Evolutionary conservation across 495 filamentous ascomycete species (phyloP), one percentile per base, ranked within the genome.

Genomic region (Aspergillus ellipticus): DNA sequence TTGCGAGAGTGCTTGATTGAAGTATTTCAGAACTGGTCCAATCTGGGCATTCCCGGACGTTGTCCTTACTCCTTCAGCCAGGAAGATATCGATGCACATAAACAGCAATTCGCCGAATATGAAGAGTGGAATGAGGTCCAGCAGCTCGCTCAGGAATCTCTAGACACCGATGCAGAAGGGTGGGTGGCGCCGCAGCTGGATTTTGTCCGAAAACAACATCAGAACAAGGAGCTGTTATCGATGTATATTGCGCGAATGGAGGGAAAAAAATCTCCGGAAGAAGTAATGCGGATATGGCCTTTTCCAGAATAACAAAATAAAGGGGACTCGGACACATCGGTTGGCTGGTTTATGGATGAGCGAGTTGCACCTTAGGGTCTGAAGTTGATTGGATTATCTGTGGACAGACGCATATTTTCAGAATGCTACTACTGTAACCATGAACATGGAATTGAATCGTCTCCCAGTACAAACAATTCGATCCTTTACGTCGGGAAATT

Each of bases 111-210:
- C 54, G 20, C 55, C 15, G 54, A 63, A 53, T 72, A 76, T 52
- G 33, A 66, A 48, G 61, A 54, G 19, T 73, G 54, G 65, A 41
- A 71, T 54, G 57, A 67, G 26, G 52, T 70, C 26, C 62, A 63
- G 51, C 54, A 59, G n/a, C 64, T 73, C 33, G 66, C 63, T 7
- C 29, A 57, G 51, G 66, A 71, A 53, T 65, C 50, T 49, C 66
- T 76, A n/a, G 60, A 68, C 51, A 74, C 70, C 29, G 69, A 76
- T 64, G 65, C 64, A 2, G 71, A 76, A 49, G 71, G 68, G 2
- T 76, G 69, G 68, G 48, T 71, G 1, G 35, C 67, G 15, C 73
- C 67, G 19, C 59, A 64, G 48, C 22, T 73, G 43, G 67, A 76
- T 61, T 49, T 72, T 29, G 50, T 9, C 5, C 49, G 68, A 46